These are phyloP conservation scores for Nigrospora osmanthi DNA, from an alignment of 2,329 filamentous ascomycete species.

Conservation along the genomic window DNA sequence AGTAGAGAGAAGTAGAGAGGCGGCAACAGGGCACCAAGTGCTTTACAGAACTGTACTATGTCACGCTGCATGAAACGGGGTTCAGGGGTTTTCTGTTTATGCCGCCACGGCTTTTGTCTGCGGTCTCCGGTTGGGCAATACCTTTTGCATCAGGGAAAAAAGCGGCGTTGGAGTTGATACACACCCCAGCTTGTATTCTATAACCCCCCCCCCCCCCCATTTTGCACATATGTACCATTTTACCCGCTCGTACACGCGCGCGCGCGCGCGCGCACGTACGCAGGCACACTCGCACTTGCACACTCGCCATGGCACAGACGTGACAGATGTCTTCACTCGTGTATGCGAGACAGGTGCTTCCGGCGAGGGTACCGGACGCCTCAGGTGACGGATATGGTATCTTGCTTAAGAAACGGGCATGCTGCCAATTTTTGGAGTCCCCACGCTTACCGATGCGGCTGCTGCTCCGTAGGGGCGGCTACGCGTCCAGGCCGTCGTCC, in stretches of 20 bases:
- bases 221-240: slow-evolving; percentile 1
- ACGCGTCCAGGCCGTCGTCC: background rate
- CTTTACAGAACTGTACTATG: background rate
- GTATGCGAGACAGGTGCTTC: too few species aligned
- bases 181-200: slow-evolving; percentile 1
- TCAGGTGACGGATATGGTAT: background rate
- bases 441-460: background rate
- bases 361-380: too few species aligned
- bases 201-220: background rate
- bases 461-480: background rate
- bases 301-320: too few species aligned
- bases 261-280: background rate
- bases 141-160: slow-evolving; percentile 4
- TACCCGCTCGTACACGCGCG: background rate
- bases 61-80: background rate
- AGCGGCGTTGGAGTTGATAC: slow-evolving; percentile 1
- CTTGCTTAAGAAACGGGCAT: background rate
- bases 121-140: slow-evolving; percentile 1
- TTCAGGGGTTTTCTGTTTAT: slow-evolving; percentile 2
- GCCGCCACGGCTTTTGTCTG: background rate
- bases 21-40: too few species aligned
- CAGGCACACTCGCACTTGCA: too few species aligned
- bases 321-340: too few species aligned
- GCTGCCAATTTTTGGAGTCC: background rate
- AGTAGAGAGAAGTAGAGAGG: too few species aligned